Evolutionary conservation across 176 grass and related monocot species (phyloP).

Genomic region (Tillandsia fasciculata): DNA sequence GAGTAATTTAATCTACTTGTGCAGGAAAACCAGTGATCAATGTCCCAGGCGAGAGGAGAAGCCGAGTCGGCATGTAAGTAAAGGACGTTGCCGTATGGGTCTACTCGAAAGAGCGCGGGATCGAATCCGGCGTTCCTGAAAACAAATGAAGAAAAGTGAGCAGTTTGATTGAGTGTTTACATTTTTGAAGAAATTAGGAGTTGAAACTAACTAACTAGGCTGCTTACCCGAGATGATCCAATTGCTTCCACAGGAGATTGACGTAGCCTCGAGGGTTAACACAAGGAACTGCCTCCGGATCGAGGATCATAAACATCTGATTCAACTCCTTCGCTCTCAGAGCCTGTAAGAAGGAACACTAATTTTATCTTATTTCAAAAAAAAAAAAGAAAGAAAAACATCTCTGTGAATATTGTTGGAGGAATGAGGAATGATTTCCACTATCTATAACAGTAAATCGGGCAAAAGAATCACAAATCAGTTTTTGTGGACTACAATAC

Average conservation of each 20-base stretch:
- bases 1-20: conserved; percentile 32
- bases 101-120: conserved; percentile 75
- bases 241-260: conserved; percentile 97
- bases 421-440: no score
- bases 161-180: neutral
- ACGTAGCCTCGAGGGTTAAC: conserved; percentile 67
- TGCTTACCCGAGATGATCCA: conserved; percentile 75
- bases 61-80: conserved; percentile 78
- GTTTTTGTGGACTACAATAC: no score
- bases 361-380: neutral
- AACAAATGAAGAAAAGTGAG: neutral
- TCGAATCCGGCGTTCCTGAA: conserved; percentile 94
- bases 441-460: no score
- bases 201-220: conserved; percentile 1
- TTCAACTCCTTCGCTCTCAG: conserved; percentile 64
- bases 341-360: conserved; percentile 30
- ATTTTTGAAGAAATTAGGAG: neutral
- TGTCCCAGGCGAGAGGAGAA: conserved; percentile 80
- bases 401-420: no score
- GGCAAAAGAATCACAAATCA: no score
- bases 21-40: conserved; percentile 88
- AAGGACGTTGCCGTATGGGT: conserved; percentile 81
- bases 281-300: conserved; percentile 52
- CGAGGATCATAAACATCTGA: conserved; percentile 67
- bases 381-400: neutral